Percentiles rank a stretch among this genome's conserved stretches.
Conservation (phyloP, 805 yeast species). For the Candida morakotiae region DNA sequence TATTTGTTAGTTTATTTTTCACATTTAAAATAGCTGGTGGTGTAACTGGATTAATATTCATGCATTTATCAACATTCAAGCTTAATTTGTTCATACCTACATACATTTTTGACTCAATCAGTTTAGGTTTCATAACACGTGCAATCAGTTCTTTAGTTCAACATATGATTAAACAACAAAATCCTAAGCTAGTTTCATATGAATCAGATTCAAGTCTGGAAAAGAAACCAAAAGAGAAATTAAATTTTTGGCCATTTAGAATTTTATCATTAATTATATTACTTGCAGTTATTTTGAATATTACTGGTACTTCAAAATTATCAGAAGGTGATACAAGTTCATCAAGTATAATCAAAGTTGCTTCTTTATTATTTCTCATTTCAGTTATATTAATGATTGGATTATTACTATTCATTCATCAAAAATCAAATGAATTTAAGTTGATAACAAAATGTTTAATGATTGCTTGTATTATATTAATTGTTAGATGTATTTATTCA, state of each 20-base stretch:
- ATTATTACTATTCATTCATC: constrained; percentile 1
- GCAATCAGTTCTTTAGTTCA: constrained; percentile 10
- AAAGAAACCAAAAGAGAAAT: constrained; percentile 3
- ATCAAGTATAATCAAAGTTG: constrained; percentile 6
- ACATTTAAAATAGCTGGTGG: constrained; percentile 12
- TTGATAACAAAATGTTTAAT: constrained; percentile 6
- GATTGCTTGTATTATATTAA: constrained; percentile 6
- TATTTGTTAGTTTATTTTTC: constrained; percentile 7
- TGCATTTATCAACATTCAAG: constrained; percentile 5
- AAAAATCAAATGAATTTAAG: neutral
- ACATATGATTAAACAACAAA: constrained; percentile 5
- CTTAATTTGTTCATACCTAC: constrained; percentile 11
- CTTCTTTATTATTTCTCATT: constrained; percentile 11
- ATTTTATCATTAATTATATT: constrained; percentile 9
- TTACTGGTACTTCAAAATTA: constrained; percentile 10
- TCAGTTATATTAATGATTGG: constrained; percentile 8
- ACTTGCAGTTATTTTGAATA: constrained; percentile 10
- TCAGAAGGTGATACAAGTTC: constrained; percentile 1
- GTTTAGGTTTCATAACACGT: constrained; percentile 12
- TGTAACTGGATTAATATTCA: constrained; percentile 10
- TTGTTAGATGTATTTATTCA: constrained; percentile 12
- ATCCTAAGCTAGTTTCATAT: neutral
- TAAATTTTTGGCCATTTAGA: constrained; percentile 8
- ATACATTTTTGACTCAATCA: constrained; percentile 13
- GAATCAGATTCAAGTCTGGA: neutral